These are phyloP conservation scores for Dissophora ornata DNA, from an alignment of 192 early-diverging fungal genomes.

Conservation along the genomic window DNA sequence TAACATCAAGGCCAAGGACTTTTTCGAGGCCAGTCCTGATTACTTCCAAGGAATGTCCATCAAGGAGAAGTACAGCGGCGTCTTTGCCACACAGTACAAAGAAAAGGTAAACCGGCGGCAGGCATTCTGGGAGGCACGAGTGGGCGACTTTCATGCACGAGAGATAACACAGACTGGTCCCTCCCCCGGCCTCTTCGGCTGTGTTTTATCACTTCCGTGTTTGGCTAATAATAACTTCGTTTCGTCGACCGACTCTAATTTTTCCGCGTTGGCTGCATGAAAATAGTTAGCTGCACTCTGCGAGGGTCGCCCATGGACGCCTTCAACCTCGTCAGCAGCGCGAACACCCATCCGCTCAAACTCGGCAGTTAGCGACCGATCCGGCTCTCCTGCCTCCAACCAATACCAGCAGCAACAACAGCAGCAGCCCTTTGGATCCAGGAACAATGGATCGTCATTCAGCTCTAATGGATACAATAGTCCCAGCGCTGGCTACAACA, in stretches of 20 bases:
- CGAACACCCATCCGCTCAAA: conserved; percentile 42
- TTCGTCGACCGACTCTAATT: too few relatives aligned
- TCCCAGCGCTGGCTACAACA: conserved; percentile 22
- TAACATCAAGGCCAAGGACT: conserved; percentile 85
- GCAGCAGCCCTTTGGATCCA: conserved; percentile 32
- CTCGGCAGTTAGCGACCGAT: conserved; percentile 43
- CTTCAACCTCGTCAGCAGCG: conserved; percentile 50
- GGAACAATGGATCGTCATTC: conserved; percentile 18
- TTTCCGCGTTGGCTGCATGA: not conserved
- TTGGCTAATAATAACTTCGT: conserved; percentile 6
- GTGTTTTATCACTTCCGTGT: not conserved
- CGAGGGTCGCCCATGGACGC: conserved; percentile 69
- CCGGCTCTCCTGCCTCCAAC: conserved; percentile 39
- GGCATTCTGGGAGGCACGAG: too few relatives aligned
- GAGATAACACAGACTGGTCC: too few relatives aligned
- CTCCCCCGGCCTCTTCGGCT: too few relatives aligned
- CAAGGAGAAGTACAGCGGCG: conserved; percentile 88
- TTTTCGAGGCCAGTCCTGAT: conserved; percentile 86
- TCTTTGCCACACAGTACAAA: conserved; percentile 87
- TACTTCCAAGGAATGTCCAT: conserved; percentile 80
- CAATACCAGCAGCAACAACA: conserved; percentile 12
- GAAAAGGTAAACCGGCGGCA: conserved; percentile 85
- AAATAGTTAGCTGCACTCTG: conserved; percentile 66
- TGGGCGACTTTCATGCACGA: too few relatives aligned
- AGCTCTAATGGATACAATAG: conserved; percentile 26